These are phyloP conservation scores for Penicillium sclerotiorum DNA, from an alignment of 2,329 filamentous ascomycete genomes.

Conservation along the genomic window DNA sequence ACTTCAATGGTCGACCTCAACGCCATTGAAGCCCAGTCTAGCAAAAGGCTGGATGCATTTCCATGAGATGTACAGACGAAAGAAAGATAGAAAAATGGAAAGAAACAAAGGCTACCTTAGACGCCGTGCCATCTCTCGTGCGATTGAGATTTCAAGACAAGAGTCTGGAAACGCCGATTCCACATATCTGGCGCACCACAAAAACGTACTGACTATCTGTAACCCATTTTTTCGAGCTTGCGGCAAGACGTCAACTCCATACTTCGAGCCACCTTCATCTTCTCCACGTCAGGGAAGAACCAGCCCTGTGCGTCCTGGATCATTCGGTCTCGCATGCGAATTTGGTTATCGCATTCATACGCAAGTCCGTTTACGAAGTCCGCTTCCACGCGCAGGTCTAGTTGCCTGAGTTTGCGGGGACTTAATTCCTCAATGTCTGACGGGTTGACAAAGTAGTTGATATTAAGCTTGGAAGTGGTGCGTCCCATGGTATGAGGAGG, in stretches of 20 bases:
- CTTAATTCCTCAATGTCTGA: slow-evolving; percentile 72
- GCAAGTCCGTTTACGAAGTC: slow-evolving; percentile 69
- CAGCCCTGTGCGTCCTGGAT: slow-evolving; percentile 81
- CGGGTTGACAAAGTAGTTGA: slow-evolving; percentile 86
- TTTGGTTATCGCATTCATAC: slow-evolving; percentile 74
- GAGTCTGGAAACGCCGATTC: slow-evolving; percentile 11
- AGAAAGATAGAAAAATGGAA: slow-evolving; percentile 1
- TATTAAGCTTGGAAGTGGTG: slow-evolving; percentile 67
- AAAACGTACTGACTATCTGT: slow-evolving; percentile 35
- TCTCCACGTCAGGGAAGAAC: slow-evolving; percentile 79
- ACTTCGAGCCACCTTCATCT: slow-evolving; percentile 70
- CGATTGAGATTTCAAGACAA: slow-evolving; percentile 16
- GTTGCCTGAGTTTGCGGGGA: slow-evolving; percentile 66
- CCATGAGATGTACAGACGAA: slow-evolving; percentile 16
- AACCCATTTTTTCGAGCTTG: slow-evolving; percentile 56
- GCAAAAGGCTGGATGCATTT: slow-evolving; percentile 14
- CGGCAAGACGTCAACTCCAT: slow-evolving; percentile 64
- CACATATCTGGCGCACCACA: slow-evolving; percentile 3
- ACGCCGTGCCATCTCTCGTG: slow-evolving; percentile 18
- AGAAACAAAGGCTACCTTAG: slow-evolving; percentile 9
- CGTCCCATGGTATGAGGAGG: slow-evolving; percentile 75
- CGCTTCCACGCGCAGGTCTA: slow-evolving; percentile 78
- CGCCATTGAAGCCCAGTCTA: slow-evolving; percentile 1
- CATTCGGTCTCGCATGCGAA: slow-evolving; percentile 64
- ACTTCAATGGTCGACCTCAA: neutral